Conservation (phyloP, 176 grass and related monocot species). For the Oryza longistaminata region DNA sequence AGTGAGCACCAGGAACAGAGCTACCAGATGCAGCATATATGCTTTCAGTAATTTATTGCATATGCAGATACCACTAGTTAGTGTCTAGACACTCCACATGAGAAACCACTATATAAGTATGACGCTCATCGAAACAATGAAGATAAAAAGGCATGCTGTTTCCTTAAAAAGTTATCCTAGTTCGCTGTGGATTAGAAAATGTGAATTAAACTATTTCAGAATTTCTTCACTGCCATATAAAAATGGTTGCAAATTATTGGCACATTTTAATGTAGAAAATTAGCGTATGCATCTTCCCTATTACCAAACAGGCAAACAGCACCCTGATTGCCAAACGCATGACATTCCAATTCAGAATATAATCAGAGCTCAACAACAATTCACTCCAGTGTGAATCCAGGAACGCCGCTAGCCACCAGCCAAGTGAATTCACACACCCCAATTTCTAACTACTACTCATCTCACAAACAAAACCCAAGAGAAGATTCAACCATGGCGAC, state of each 20-base stretch:
- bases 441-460: no score
- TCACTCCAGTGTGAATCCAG: not conserved
- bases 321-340: not conserved
- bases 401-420: not conserved
- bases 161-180: not conserved
- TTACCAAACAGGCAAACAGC: not conserved
- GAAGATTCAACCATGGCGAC: not conserved
- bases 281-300: not conserved
- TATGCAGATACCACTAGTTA: conserved; percentile 14
- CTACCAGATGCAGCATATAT: not conserved
- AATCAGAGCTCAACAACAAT: not conserved
- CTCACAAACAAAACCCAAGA: not conserved
- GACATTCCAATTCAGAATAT: not conserved
- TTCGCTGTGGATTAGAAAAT: not conserved
- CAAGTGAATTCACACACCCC: no score
- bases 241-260: not conserved
- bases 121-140: conserved; percentile 11
- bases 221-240: not conserved
- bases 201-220: not conserved
- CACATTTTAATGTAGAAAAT: not conserved
- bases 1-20: not conserved
- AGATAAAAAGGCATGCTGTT: not conserved
- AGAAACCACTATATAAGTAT: not conserved
- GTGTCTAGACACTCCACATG: not conserved
- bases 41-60: not conserved